Evolutionary conservation across 164 flowering plant species (phyloP).

Genomic region (Tetracentron sinense): DNA sequence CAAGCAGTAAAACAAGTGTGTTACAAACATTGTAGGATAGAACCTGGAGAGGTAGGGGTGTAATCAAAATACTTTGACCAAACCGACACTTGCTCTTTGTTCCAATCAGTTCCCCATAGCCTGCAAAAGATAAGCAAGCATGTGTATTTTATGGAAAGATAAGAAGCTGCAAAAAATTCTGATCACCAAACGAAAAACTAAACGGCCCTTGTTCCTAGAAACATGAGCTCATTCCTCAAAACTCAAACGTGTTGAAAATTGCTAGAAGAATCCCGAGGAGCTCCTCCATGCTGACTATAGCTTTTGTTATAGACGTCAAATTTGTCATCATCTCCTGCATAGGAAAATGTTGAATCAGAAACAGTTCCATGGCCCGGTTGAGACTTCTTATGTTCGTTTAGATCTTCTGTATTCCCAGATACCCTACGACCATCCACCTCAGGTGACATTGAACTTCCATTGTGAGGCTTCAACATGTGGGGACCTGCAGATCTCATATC

Average conservation of each 20-base stretch:
- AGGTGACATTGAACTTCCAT: conserved; percentile 6
- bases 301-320: conserved; percentile 5
- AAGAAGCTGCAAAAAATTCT: conserved; percentile 17
- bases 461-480: not conserved
- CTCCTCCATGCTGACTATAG: conserved; percentile 11
- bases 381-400: not conserved
- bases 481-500: not conserved
- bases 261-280: conserved; percentile 5
- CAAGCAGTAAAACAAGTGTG: conserved; percentile 37
- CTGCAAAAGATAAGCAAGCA: conserved; percentile 56
- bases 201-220: conserved; percentile 8
- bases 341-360: conserved; percentile 10
- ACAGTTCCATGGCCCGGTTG: conserved; percentile 10
- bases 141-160: conserved; percentile 23
- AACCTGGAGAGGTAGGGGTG: conserved; percentile 21
- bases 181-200: too few relatives aligned
- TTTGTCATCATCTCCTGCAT: conserved; percentile 16
- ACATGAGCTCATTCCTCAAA: conserved; percentile 10
- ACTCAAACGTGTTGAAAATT: conserved; percentile 7
- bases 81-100: conserved; percentile 17
- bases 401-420: conserved; percentile 10
- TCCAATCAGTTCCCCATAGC: conserved; percentile 28
- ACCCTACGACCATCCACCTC: not conserved
- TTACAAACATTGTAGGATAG: conserved; percentile 38
- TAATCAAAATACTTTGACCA: conserved; percentile 30